Conservation (phyloP, 306 rosid genomes). For the Dryas octopetala region DNA sequence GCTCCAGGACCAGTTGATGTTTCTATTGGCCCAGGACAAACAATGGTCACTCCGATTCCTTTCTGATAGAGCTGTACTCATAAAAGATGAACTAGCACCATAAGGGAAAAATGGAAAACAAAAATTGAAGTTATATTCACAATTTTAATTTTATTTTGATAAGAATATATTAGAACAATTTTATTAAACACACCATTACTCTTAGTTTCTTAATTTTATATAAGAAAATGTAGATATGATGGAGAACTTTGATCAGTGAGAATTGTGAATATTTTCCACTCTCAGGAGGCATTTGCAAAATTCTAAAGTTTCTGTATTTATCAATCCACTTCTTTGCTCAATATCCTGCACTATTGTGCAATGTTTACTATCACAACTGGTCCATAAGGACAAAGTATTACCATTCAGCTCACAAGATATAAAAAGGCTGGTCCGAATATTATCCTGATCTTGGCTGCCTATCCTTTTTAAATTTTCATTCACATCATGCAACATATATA, state of each 20-base stretch:
- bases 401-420: background rate
- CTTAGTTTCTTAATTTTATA: background rate
- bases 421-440: no score
- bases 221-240: background rate
- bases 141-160: background rate
- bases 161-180: background rate
- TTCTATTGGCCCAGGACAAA: conserved; percentile 95
- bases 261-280: background rate
- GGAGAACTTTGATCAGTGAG: background rate
- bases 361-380: background rate
- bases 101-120: conserved; percentile 2
- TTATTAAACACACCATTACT: background rate
- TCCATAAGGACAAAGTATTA: background rate
- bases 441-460: no score
- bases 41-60: conserved; percentile 82
- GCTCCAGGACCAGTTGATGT: conserved; percentile 52
- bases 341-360: background rate
- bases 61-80: conserved; percentile 63
- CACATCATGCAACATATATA: background rate
- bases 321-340: background rate
- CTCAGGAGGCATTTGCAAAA: background rate
- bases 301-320: background rate
- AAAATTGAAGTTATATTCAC: background rate
- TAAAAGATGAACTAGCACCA: conserved; percentile 17
- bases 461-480: background rate